Base-by-base conservation (phyloP, 2,329 filamentous ascomycete species). In the Hypoxylon sp. region DNA sequence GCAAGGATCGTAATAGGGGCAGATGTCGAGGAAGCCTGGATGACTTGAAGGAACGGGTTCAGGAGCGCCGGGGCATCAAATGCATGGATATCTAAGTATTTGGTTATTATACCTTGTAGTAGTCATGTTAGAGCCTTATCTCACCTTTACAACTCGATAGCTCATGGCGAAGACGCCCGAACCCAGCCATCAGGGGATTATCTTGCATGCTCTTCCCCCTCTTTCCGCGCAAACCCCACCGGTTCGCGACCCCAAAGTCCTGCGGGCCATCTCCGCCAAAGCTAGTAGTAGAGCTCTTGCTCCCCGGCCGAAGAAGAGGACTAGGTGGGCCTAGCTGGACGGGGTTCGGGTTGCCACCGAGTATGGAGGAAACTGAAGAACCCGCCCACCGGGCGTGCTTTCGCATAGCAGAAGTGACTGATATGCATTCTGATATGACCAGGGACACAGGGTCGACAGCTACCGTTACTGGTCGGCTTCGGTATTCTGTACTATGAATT, bases 371-470 rank as follows among this genome's bases (percentile, higher is more conserved):
- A 46, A 99, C 96, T 4, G 94, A 97, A 11, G 94, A 97, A 78
- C 98, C 94, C 50, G 94, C 93, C 85, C 95, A 98, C 70, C 96
- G 91, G 70, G 94, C 92, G 87, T 97, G 91, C 82, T 99, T 99
- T 76, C 97, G 94, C 87, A 99, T 97, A 66, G 94, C 94, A 68
- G 95, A 97, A 12, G 96, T 98, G 81, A 99, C 95, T 47, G 94
- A 95, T 77, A 98, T 98, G 80, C 96, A 99, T 89, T 99, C 96
- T 80, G 95, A 97, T 69, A 97, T 97, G 70, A 99, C 94, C 74
- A 99, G 84, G 51, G 94, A 94, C 61, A 97, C 90, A 1, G 94
- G 94, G 75, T 97, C 93, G 71, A 97, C 91, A 45, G 94, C 93
- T 68, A 97, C 93, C 32, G 92, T 88, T 30, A 94, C 85, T 5